Percentiles rank a stretch among this genome's conserved stretches.
Evolutionary conservation across 2,329 filamentous ascomycete genomes (phyloP).

Genomic region (Paracamarosporium sp.): DNA sequence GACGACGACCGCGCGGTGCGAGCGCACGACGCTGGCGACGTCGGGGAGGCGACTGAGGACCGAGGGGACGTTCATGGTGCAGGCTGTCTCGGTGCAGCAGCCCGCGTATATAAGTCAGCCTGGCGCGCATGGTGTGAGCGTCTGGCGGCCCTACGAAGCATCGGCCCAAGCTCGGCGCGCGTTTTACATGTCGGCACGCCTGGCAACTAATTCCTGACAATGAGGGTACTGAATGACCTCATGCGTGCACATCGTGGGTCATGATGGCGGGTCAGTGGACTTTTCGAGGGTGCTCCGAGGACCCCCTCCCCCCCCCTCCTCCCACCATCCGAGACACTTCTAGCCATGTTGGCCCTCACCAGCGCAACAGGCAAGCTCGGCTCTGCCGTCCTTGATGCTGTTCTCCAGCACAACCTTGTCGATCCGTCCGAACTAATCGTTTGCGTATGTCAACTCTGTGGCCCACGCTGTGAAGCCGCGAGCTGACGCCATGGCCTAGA

Average conservation of each 20-base stretch:
- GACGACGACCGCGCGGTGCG: slow-evolving; percentile 17
- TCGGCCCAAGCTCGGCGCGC: background rate
- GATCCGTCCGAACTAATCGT: slow-evolving; percentile 46
- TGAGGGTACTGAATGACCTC: slow-evolving; percentile 1
- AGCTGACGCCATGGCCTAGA: slow-evolving; percentile 14
- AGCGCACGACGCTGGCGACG: background rate
- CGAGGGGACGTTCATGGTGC: slow-evolving; percentile 5
- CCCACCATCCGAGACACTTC: background rate
- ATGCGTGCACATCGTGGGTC: background rate
- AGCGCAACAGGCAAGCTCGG: slow-evolving; percentile 56
- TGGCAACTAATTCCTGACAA: background rate
- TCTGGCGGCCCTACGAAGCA: background rate
- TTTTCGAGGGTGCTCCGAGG: background rate
- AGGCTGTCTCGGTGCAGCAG: slow-evolving; percentile 7
- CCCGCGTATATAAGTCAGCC: background rate
- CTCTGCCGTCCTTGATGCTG: slow-evolving; percentile 50
- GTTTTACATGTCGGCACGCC: background rate
- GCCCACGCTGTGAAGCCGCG: slow-evolving; percentile 9
- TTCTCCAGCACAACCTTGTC: slow-evolving; percentile 51
- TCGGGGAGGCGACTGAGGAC: background rate
- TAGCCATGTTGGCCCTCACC: slow-evolving; percentile 45
- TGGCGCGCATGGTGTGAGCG: background rate
- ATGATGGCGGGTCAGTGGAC: background rate
- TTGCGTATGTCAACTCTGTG: slow-evolving; percentile 30
- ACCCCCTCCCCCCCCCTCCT: slow-evolving; percentile 8